Evolutionary conservation across 805 yeast genomes (phyloP), one percentile per base, ranked within the genome.

Genomic region (Ogataea ramenticola): DNA sequence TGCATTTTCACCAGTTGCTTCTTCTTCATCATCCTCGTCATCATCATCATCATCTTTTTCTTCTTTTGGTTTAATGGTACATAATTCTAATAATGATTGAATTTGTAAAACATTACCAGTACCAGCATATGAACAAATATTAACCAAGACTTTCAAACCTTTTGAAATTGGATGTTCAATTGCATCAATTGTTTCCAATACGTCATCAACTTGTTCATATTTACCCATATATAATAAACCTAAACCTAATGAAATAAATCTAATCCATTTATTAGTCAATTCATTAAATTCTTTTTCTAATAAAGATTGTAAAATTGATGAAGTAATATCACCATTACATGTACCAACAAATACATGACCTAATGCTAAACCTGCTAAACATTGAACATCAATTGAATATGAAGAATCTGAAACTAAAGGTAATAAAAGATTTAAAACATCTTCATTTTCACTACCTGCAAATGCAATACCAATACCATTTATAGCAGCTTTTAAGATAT

Each of bases 311-410:
- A 93, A 73, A 50, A 93, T 87, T 4, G 96, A 78, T n/a, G 95
- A 82, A 0, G 96, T 86, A 54, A 89, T 81, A 54, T 90, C 97
- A 48, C 97, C 96, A 62, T 91, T 83, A 58, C 96, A 87, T 7
- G 97, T 85, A 42, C 99, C 99, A 36, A 91, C 97, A 61, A 86
- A 93, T 2, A 88, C 85, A 57, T 90, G 96, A 39, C 99, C 96
- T 51, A 93, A 74, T 4, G 98, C 87, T 49, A 93, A 74, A 0
- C 96, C 91, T 3, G 99, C 91, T 52, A 90, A 68, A 4, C 91
- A 77, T 24, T 93, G 79, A 19, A 85, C 75, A 64, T 91, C 96
- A 57, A 91, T 70, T 16, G 91, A 73, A 38, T 76, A 70, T 15
- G 79, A 79, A 12, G 82, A 68, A 58, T 91, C 96, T 8, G 90